Conservation (phyloP, 306 rosid genomes). For the Begonia peltatifolia region DNA sequence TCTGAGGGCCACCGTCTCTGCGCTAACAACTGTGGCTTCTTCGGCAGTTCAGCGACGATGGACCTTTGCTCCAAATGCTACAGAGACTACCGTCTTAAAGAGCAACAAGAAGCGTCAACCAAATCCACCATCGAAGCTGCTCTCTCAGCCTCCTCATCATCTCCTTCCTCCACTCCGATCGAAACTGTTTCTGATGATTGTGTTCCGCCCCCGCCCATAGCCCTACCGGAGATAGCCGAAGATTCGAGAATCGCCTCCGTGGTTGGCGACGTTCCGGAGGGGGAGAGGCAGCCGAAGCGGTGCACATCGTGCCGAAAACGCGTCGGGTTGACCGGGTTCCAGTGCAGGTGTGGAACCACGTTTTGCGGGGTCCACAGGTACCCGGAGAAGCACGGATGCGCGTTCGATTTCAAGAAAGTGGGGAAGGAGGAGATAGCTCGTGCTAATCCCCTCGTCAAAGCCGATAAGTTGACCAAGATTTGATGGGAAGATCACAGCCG, state of each 20-base stretch:
- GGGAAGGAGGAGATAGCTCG: conserved; percentile 66
- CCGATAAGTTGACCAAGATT: conserved; percentile 50
- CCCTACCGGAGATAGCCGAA: conserved; percentile 5
- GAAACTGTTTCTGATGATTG: conserved; percentile 8
- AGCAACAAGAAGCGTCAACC: conserved; percentile 50
- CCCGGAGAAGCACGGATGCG: conserved; percentile 71
- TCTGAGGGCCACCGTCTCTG: conserved; percentile 68
- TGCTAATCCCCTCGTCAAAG: conserved; percentile 63
- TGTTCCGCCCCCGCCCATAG: conserved; percentile 10
- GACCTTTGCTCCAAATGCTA: conserved; percentile 74
- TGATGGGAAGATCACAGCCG: conserved; percentile 6
- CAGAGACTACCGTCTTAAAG: conserved; percentile 35
- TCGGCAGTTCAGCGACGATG: conserved; percentile 73
- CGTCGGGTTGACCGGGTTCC: conserved; percentile 63
- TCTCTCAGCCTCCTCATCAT: conserved; percentile 17
- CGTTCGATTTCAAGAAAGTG: conserved; percentile 54
- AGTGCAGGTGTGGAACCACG: conserved; percentile 59
- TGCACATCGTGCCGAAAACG: conserved; percentile 53
- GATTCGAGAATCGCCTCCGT: conserved; percentile 3
- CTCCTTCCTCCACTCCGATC: conserved; percentile 7
- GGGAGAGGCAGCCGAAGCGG: conserved; percentile 26
- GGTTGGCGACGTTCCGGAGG: neutral
- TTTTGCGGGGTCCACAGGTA: conserved; percentile 75
- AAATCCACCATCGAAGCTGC: conserved; percentile 57
- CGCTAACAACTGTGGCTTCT: conserved; percentile 80